Percentiles rank a stretch among this genome's conserved stretches.
These are phyloP conservation scores for Strigomonas oncopelti DNA, from an alignment of 208 protist species.

Conservation along the genomic window DNA sequence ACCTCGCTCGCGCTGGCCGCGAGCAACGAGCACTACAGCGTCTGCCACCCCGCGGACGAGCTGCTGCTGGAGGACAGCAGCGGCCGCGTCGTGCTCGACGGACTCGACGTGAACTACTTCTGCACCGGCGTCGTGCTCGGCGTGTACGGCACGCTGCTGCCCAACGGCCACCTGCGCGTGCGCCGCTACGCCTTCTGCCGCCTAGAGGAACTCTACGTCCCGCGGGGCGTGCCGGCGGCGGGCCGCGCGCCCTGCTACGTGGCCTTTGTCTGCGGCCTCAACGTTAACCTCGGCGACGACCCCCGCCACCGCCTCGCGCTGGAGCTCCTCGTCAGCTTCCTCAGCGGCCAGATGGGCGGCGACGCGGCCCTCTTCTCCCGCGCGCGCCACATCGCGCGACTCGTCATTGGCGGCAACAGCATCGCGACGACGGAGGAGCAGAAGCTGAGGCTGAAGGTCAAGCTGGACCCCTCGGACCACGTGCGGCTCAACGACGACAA, in stretches of 20 bases:
- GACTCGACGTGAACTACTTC: constrained; percentile 45
- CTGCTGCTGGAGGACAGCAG: constrained; percentile 82
- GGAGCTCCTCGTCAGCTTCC: constrained; percentile 75
- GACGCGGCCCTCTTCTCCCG: constrained; percentile 39
- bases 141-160: constrained; percentile 59
- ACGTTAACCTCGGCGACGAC: constrained; percentile 16
- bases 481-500: constrained; percentile 46
- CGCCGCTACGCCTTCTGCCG: constrained; percentile 56
- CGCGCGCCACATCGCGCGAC: constrained; percentile 49
- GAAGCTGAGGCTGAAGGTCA: constrained; percentile 82
- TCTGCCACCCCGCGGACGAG: constrained; percentile 61
- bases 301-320: constrained; percentile 32
- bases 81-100: constrained; percentile 61
- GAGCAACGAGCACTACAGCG: constrained; percentile 32
- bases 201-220: constrained; percentile 43
- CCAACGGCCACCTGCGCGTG: constrained; percentile 64
- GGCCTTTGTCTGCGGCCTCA: constrained; percentile 78
- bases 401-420: constrained; percentile 85
- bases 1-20: constrained; percentile 21
- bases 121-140: constrained; percentile 80
- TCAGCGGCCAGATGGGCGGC: constrained; percentile 58
- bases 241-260: constrained; percentile 63
- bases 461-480: constrained; percentile 81
- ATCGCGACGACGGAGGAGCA: constrained; percentile 85
- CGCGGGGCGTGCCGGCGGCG: constrained; percentile 23